A percentile compares a stretch with the other conserved stretches of the same genome.
These are phyloP conservation scores for Pterocarpus santalinus DNA, from an alignment of 306 rosid species.

Conservation along the genomic window DNA sequence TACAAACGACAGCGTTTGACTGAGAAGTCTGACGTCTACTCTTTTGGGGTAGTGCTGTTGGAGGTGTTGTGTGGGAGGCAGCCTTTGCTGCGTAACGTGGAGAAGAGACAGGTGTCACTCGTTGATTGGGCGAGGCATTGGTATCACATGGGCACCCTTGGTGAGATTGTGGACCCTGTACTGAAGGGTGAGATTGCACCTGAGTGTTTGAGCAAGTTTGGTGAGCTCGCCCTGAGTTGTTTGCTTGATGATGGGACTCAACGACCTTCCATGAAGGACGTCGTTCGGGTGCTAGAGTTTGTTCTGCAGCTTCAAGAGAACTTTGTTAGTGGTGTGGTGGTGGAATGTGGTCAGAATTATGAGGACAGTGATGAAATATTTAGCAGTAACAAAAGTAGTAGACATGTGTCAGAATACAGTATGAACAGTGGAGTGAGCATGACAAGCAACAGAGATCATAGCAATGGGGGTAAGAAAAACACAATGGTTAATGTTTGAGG, in stretches of 20 bases:
- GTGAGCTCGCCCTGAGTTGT: slow-evolving; percentile 22
- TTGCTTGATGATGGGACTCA: slow-evolving; percentile 45
- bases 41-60: slow-evolving; percentile 39
- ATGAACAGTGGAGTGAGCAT: slow-evolving; percentile 2
- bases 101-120: slow-evolving; percentile 29
- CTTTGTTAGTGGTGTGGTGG: neutral
- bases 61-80: slow-evolving; percentile 26
- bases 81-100: slow-evolving; percentile 13
- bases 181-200: slow-evolving; percentile 28
- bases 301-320: slow-evolving; percentile 27
- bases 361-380: slow-evolving; percentile 9
- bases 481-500: neutral
- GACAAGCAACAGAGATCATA: neutral
- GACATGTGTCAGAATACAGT: neutral
- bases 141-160: neutral
- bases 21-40: neutral
- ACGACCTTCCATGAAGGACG: slow-evolving; percentile 43
- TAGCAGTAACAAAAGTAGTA: neutral
- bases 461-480: slow-evolving; percentile 1
- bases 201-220: slow-evolving; percentile 9
- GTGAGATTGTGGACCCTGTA: slow-evolving; percentile 21
- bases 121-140: slow-evolving; percentile 31
- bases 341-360: neutral
- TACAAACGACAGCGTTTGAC: neutral
- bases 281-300: slow-evolving; percentile 33